These are phyloP conservation scores for cucumber (Cucumis sativus) DNA, from an alignment of 306 rosid genomes.

Conservation along the genomic window DNA sequence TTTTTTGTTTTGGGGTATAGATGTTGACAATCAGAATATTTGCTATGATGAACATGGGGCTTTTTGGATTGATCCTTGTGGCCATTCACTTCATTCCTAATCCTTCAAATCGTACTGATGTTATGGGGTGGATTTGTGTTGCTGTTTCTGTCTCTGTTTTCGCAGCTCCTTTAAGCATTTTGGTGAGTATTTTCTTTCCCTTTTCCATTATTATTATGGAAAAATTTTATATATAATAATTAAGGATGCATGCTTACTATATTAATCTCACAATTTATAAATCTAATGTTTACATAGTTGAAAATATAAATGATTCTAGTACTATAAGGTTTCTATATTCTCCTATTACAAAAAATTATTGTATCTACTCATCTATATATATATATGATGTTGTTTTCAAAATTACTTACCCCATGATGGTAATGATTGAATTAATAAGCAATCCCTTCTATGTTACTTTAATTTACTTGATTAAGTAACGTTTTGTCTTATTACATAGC, in stretches of 20 bases:
- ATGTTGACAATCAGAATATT: conserved; percentile 40
- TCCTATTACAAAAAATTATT: background rate
- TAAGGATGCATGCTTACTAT: background rate
- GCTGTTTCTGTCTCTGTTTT: conserved; percentile 48
- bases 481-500: background rate
- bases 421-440: background rate
- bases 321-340: background rate
- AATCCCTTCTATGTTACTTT: background rate
- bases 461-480: background rate
- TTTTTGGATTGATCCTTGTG: conserved; percentile 37
- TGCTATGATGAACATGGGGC: conserved; percentile 39
- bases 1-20: conserved; percentile 10
- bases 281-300: background rate
- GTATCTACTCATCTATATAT: background rate
- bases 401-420: background rate
- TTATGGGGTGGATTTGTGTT: conserved; percentile 79
- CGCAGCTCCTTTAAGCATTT: conserved; percentile 69
- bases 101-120: conserved; percentile 25
- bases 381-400: background rate
- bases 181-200: conserved; percentile 32
- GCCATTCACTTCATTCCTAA: conserved; percentile 26
- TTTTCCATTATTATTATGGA: background rate
- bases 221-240: background rate
- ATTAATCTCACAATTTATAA: no score
- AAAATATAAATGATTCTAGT: background rate